Percentiles rank a stretch among this genome's conserved stretches.
These are phyloP conservation scores for Silene latifolia DNA, from an alignment of 148 eudicot genomes.

Conservation along the genomic window DNA sequence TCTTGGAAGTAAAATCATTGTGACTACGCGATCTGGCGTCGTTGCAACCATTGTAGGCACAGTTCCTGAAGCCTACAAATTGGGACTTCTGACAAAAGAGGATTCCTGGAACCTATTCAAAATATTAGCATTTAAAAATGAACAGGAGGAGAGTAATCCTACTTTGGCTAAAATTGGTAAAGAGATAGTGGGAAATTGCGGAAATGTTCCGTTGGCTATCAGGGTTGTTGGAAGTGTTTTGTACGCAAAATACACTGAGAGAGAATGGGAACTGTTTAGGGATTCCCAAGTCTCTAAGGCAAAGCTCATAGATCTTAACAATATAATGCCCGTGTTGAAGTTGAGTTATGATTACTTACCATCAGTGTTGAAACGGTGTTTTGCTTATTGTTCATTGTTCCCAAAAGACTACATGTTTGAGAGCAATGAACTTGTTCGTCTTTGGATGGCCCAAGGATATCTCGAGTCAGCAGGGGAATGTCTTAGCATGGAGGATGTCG, in stretches of 20 bases:
- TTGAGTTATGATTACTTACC: constrained; percentile 17
- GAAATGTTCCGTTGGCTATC: constrained; percentile 14
- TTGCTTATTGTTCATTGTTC: constrained; percentile 26
- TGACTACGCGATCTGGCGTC: constrained; percentile 12
- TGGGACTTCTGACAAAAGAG: not conserved
- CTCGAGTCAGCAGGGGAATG: not conserved
- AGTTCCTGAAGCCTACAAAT: not conserved
- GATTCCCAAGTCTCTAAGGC: constrained; percentile 2
- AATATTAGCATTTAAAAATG: not conserved
- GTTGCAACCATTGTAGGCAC: constrained; percentile 4
- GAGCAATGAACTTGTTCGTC: constrained; percentile 1
- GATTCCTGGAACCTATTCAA: constrained; percentile 17
- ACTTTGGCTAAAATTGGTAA: not conserved
- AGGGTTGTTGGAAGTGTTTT: constrained; percentile 13
- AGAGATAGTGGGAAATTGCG: constrained; percentile 4
- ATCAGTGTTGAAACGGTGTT: constrained; percentile 1
- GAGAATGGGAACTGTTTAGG: constrained; percentile 4
- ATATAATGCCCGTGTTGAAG: constrained; percentile 6
- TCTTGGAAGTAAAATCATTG: constrained; percentile 18
- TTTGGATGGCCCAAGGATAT: constrained; percentile 26
- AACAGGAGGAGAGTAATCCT: not conserved
- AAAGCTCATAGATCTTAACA: not conserved
- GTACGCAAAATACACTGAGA: not conserved
- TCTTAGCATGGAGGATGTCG: not conserved
- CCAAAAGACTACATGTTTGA: not conserved